Evolutionary conservation across 805 yeast genomes (phyloP), one percentile per base, ranked within the genome.

Genomic region (Ogataea pignaliae): DNA sequence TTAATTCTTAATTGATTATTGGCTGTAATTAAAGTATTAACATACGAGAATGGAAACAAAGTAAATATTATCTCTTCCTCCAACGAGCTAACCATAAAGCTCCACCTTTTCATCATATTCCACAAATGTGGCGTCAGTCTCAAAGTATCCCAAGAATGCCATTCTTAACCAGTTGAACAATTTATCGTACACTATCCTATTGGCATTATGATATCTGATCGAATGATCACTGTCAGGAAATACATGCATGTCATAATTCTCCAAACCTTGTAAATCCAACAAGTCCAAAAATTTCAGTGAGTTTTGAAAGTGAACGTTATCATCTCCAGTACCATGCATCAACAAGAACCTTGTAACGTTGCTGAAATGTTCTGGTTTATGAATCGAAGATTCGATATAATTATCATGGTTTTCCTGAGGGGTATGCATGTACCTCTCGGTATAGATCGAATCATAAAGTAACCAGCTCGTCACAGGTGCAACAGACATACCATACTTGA

Each of bases 211-310:
- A 60, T 73, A 81, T 40, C 64, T 65, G 37, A 93, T 91, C 38
- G 83, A 73, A 62, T 93, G 99, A 59, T 90, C 91, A 18, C 95
- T 85, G 62, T 93, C 99, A 0, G 99, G 98, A 66, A 83, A 93
- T 12, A 89, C 75, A 53, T 83, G 89, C 68, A 89, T 72, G 56
- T 93, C 99, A 58, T 81, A 93, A 58, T 86, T 86, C 45, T 78
- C 81, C n/a, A 85, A 75, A 9, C 48, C 51, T 29, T 55, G 48
- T 39, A 67, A 33, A 55, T 84, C 77, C 44, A 86, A 71, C 21
- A 75, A 62, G 57, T 86, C 90, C 10, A 85, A 43, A 11, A 85
- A 66, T 57, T 75, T 74, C 45, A 76, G 70, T 2, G 86, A 75
- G 59, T 86, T 85, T 56, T 84, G 88, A 42, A 83, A 67, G 63